Conservation (phyloP, 2,329 filamentous ascomycete species). For the Xylaria sp. region DNA sequence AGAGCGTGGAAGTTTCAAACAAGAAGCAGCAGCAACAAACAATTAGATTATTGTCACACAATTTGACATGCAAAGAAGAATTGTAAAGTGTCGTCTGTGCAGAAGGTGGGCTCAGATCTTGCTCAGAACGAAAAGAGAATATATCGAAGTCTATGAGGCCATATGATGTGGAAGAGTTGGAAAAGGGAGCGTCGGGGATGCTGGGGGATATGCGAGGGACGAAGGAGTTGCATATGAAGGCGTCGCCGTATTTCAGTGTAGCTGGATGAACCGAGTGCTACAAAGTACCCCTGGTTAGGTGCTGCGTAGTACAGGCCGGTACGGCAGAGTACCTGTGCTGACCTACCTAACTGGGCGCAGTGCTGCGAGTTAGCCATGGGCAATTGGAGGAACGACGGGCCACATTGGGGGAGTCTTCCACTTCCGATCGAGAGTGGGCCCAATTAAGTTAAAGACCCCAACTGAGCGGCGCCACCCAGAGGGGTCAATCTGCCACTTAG, state of each 20-base stretch:
- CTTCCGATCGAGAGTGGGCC: constrained; percentile 18
- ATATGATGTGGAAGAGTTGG: constrained; percentile 17
- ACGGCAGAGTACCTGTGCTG: background rate
- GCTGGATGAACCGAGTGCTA: background rate
- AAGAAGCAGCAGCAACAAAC: background rate
- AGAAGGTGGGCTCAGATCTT: background rate
- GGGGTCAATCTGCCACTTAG: background rate
- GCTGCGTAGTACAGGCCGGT: background rate
- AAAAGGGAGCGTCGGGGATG: constrained; percentile 15
- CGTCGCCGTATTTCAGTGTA: background rate
- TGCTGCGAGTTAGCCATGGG: background rate
- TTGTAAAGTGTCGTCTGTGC: background rate
- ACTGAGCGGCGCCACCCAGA: background rate
- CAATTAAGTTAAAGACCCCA: constrained; percentile 11
- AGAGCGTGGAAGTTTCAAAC: background rate
- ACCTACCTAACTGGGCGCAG: background rate
- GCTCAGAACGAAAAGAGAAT: background rate
- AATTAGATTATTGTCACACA: background rate
- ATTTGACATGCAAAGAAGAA: background rate
- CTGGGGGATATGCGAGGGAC: constrained; percentile 7
- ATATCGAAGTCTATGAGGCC: background rate
- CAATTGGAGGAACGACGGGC: constrained; percentile 16
- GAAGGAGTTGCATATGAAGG: constrained; percentile 22
- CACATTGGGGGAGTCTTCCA: constrained; percentile 30
- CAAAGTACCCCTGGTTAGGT: background rate